These are phyloP conservation scores for Trichophyton schoenleinii DNA, from an alignment of 2,329 filamentous ascomycete genomes.

Conservation along the genomic window DNA sequence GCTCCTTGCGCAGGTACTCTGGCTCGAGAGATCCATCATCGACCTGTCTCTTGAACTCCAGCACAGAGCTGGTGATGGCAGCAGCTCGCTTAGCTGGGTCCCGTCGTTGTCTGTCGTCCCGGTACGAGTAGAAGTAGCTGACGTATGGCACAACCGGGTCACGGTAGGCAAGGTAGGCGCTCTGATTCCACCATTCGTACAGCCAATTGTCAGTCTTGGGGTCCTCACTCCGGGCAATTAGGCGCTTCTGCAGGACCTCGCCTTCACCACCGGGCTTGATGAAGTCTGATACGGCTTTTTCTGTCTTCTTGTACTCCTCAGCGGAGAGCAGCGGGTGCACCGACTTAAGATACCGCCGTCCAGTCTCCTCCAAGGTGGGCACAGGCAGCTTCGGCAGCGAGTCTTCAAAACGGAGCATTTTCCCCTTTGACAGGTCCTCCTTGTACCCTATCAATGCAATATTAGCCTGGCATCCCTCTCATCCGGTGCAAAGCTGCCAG, in stretches of 20 bases:
- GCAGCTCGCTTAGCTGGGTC: constrained; percentile 88
- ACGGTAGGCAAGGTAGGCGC: constrained; percentile 82
- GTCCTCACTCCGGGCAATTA: constrained; percentile 65
- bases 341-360: constrained; percentile 53
- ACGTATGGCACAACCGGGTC: constrained; percentile 96
- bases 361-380: constrained; percentile 51
- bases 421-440: constrained; percentile 50
- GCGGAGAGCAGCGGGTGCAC: constrained; percentile 50
- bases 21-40: constrained; percentile 74
- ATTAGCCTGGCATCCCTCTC: constrained; percentile 1
- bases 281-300: constrained; percentile 78
- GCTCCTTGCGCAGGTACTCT: constrained; percentile 96
- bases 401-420: constrained; percentile 55
- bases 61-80: constrained; percentile 68
- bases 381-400: constrained; percentile 51
- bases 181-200: constrained; percentile 95
- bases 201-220: constrained; percentile 86
- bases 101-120: constrained; percentile 76
- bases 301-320: constrained; percentile 48
- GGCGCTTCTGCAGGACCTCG: constrained; percentile 72
- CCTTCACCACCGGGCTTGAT: constrained; percentile 75
- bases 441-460: constrained; percentile 43
- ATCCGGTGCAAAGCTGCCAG: no score
- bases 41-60: constrained; percentile 92
- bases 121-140: constrained; percentile 98